These are phyloP conservation scores for Arbutus unedo DNA, from an alignment of 148 eudicot genomes.

Conservation along the genomic window DNA sequence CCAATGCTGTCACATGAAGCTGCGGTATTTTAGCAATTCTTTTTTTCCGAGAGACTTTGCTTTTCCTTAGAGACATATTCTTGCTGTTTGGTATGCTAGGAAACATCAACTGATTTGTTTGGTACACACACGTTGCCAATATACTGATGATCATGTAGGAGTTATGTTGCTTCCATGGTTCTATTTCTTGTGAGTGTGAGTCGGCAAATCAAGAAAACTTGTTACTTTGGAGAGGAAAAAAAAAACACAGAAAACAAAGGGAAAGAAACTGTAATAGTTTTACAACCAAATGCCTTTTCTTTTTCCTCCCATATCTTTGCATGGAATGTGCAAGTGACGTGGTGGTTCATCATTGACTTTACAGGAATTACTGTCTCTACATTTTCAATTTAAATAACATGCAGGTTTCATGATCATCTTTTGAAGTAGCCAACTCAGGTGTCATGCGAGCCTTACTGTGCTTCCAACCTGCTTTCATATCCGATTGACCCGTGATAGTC, in stretches of 20 bases:
- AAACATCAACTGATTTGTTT: neutral
- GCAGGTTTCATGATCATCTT: neutral
- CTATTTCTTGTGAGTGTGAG: neutral
- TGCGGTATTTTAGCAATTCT: neutral
- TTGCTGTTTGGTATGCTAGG: neutral
- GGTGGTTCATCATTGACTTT: neutral
- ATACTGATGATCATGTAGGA: neutral
- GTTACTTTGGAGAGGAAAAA: neutral
- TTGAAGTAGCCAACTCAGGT: neutral
- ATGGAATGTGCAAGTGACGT: neutral
- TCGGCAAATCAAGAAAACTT: neutral
- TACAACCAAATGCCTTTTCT: neutral
- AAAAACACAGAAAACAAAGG: neutral
- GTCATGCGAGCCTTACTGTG: neutral
- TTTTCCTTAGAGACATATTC: neutral
- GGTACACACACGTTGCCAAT: neutral
- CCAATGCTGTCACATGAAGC: neutral
- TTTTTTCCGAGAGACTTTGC: neutral
- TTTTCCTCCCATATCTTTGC: conserved; percentile 1
- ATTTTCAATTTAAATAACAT: neutral
- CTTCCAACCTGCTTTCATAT: neutral
- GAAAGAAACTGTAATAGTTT: neutral
- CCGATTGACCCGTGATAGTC: neutral
- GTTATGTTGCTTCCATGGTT: conserved; percentile 8
- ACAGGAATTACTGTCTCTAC: neutral